Evolutionary conservation across 768 basidiomycete genomes (phyloP).

Genomic region (Termitomyces sp.): DNA sequence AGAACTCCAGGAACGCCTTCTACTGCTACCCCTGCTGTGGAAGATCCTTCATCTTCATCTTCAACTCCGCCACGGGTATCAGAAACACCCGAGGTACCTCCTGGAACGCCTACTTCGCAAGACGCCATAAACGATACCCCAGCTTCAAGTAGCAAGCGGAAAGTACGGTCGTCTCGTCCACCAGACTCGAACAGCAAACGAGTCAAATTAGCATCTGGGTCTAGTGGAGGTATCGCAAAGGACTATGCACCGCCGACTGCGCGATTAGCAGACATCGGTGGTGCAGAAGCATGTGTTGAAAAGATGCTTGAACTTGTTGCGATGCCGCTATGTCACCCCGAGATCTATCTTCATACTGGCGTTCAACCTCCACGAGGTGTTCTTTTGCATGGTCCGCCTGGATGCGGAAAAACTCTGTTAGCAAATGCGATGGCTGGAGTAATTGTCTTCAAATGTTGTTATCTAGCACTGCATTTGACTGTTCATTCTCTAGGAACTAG

Average conservation of each 20-base stretch:
- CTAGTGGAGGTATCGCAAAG: conserved; percentile 36
- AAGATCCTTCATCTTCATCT: conserved; percentile 13
- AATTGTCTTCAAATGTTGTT: conserved; percentile 20
- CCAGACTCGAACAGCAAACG: conserved; percentile 56
- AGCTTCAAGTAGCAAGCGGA: conserved; percentile 47
- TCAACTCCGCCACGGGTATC: conserved; percentile 12
- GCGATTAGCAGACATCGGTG: conserved; percentile 82
- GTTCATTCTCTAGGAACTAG: conserved; percentile 61
- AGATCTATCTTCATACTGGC: conserved; percentile 91
- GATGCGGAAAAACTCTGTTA: conserved; percentile 93
- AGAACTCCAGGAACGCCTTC: conserved; percentile 19
- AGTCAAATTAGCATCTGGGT: conserved; percentile 31
- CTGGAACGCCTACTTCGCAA: conserved; percentile 6
- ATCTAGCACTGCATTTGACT: neutral
- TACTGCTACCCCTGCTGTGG: conserved; percentile 16
- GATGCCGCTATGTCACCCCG: conserved; percentile 92
- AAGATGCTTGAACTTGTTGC: conserved; percentile 96
- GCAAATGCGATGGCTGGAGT: conserved; percentile 96
- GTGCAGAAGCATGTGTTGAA: conserved; percentile 79
- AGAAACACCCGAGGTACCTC: conserved; percentile 7
- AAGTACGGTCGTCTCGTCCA: conserved; percentile 46
- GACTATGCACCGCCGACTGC: conserved; percentile 70
- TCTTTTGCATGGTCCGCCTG: conserved; percentile 90
- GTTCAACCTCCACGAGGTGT: conserved; percentile 92
- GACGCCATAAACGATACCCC: conserved; percentile 11